Conservation (phyloP, 176 grass and related monocot genomes). For the Bonia amplexicaulis region DNA sequence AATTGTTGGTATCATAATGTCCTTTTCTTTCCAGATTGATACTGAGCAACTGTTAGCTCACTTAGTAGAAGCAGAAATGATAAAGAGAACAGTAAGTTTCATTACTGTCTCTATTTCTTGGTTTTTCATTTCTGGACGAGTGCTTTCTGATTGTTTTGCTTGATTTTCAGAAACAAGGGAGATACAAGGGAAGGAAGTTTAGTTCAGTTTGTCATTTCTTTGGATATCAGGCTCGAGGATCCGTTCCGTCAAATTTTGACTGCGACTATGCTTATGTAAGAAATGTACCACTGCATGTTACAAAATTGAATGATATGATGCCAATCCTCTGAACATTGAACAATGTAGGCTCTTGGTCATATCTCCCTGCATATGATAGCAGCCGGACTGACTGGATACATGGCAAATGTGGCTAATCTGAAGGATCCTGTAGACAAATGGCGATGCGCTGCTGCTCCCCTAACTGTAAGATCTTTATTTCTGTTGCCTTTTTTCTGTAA, state of each 20-base stretch:
- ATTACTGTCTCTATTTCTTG: neutral
- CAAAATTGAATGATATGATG: neutral
- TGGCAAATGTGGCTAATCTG: constrained; percentile 71
- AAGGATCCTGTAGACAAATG: constrained; percentile 57
- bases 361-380: constrained; percentile 54
- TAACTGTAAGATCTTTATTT: constrained; percentile 42
- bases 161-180: constrained; percentile 51
- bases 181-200: constrained; percentile 72
- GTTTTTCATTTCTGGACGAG: neutral
- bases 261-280: constrained; percentile 72
- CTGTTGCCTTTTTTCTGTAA: neutral
- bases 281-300: neutral
- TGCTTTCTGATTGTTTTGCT: neutral
- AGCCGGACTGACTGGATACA: constrained; percentile 58
- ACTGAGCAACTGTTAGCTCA: constrained; percentile 70
- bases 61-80: constrained; percentile 67
- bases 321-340: neutral
- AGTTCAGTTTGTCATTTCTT: constrained; percentile 75
- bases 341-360: constrained; percentile 50
- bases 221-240: constrained; percentile 70
- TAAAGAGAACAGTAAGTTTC: constrained; percentile 50
- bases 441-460: constrained; percentile 57
- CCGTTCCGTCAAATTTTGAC: constrained; percentile 64
- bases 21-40: constrained; percentile 49
- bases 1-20: neutral